These are phyloP conservation scores for Lithospermum erythrorhizon DNA, from an alignment of 257 asterid genomes.

Conservation along the genomic window DNA sequence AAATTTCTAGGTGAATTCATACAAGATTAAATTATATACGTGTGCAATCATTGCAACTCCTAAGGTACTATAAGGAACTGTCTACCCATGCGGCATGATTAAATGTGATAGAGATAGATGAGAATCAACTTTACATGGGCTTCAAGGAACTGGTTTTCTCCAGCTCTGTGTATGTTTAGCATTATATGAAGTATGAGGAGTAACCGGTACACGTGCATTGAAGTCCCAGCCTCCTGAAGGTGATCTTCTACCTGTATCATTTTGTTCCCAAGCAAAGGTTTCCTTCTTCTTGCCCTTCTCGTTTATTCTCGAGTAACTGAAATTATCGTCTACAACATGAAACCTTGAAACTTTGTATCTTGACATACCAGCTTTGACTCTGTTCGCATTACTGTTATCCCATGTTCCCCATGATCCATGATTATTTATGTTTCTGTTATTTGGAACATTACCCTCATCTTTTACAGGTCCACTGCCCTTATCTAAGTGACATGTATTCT, in stretches of 20 bases:
- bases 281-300: background rate
- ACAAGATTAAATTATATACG: no score
- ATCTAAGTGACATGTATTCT: slow-evolving; percentile 14
- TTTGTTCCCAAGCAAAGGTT: background rate
- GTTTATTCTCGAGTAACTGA: background rate
- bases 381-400: background rate
- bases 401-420: background rate
- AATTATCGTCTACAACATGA: background rate
- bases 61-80: background rate
- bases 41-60: background rate
- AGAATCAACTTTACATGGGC: background rate
- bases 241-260: background rate
- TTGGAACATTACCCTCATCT: slow-evolving; percentile 6
- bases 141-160: background rate
- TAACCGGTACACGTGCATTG: background rate
- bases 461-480: slow-evolving; percentile 18
- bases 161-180: background rate
- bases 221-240: background rate
- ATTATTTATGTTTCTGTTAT: background rate
- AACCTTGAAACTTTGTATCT: background rate
- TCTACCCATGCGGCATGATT: background rate
- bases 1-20: no score
- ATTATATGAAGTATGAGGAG: background rate
- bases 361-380: background rate
- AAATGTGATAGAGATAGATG: background rate